These are phyloP conservation scores for Obelidium mucronatum DNA, from an alignment of 192 early-diverging fungal genomes.

Conservation along the genomic window DNA sequence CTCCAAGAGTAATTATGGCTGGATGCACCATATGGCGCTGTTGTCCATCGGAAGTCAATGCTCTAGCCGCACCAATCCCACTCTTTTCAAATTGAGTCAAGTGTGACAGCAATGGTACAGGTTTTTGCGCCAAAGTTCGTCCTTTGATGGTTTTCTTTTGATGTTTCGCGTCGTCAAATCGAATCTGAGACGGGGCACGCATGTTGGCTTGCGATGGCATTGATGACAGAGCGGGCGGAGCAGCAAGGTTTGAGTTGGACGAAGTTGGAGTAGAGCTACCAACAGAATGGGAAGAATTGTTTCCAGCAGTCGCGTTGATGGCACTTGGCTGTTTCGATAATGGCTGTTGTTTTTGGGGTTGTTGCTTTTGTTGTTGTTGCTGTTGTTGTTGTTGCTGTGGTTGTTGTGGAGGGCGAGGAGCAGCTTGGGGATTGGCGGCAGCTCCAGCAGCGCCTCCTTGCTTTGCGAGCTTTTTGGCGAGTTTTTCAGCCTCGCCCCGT, in stretches of 20 bases:
- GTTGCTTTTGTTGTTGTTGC: slow-evolving; percentile 28
- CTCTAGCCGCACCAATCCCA: slow-evolving; percentile 25
- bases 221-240: slow-evolving; percentile 9
- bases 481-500: slow-evolving; percentile 81
- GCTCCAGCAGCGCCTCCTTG: slow-evolving; percentile 39
- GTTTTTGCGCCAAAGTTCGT: slow-evolving; percentile 47
- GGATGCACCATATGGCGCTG: slow-evolving; percentile 77
- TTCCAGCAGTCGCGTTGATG: neutral
- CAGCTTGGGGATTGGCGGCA: slow-evolving; percentile 43
- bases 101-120: slow-evolving; percentile 79
- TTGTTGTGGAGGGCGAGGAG: neutral
- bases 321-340: slow-evolving; percentile 29
- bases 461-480: slow-evolving; percentile 43
- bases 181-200: slow-evolving; percentile 30
- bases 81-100: slow-evolving; percentile 67
- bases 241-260: slow-evolving; percentile 17
- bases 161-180: slow-evolving; percentile 40
- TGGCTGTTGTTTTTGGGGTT: slow-evolving; percentile 12
- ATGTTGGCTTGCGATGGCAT: slow-evolving; percentile 16
- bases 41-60: slow-evolving; percentile 19
- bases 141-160: slow-evolving; percentile 27
- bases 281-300: neutral
- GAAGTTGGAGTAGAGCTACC: neutral
- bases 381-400: slow-evolving; percentile 31
- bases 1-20: slow-evolving; percentile 81